These are phyloP conservation scores for Trametes maxima DNA, from an alignment of 768 basidiomycete species.

Conservation along the genomic window DNA sequence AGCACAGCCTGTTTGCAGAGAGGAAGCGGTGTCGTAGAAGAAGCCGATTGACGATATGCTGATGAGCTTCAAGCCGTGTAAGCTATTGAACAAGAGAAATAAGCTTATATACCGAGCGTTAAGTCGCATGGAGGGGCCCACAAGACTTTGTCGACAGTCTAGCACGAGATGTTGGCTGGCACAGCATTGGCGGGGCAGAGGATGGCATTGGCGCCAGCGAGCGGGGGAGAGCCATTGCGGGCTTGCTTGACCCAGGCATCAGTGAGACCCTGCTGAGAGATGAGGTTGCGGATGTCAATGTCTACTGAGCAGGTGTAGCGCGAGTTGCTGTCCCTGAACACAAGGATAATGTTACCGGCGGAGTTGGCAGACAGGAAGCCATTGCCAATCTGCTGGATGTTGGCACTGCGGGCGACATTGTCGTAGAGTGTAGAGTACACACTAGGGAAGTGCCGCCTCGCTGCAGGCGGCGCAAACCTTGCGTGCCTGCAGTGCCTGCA, in stretches of 20 bases:
- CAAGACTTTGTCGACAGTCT: conserved; percentile 16
- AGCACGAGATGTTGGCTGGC: conserved; percentile 5
- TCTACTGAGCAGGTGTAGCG: conserved; percentile 11
- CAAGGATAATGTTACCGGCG: neutral
- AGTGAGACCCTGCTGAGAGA: conserved; percentile 4
- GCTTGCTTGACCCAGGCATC: conserved; percentile 11
- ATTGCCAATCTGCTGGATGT: conserved; percentile 6
- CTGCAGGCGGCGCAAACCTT: too few relatives aligned
- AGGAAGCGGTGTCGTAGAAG: conserved; percentile 12
- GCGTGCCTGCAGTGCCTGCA: too few relatives aligned
- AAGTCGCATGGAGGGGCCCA: neutral
- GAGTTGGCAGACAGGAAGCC: conserved; percentile 3
- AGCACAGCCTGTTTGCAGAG: neutral
- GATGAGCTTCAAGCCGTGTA: neutral
- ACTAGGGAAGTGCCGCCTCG: too few relatives aligned
- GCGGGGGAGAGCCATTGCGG: neutral
- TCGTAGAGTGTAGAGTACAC: too few relatives aligned
- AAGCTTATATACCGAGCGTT: neutral
- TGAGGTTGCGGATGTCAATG: conserved; percentile 5
- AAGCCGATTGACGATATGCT: neutral
- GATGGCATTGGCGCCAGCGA: neutral
- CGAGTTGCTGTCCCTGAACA: conserved; percentile 13
- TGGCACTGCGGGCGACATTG: conserved; percentile 7
- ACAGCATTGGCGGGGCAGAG: neutral
- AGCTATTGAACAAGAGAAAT: neutral